Base-by-base conservation (phyloP, 2,329 filamentous ascomycete genomes). In the Monosporascus cannonballus region DNA sequence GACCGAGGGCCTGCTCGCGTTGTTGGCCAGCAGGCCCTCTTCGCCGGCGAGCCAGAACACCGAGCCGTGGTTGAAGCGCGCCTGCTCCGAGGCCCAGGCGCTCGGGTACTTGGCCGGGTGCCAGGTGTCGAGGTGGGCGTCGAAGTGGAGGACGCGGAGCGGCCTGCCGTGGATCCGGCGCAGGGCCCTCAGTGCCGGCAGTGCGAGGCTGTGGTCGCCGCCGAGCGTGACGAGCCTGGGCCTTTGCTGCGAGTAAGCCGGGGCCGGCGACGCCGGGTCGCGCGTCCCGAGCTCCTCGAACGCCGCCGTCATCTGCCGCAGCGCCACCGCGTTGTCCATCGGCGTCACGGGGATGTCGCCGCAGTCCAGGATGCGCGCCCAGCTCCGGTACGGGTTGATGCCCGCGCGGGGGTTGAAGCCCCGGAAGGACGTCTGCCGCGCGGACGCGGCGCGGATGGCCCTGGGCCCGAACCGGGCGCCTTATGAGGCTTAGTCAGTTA, bases 21-120 rank as follows among this genome's bases (percentile, higher is more conserved):
- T 74, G 68, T 93, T 92, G 55, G 81, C 77, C 53, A 96, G 85
- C 25, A 96, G 73, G 0, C 89, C 89, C 68, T 96, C 91, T 30
- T 85, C 84, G 48, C 85, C 85, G 6, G 91, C 91, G 60, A 93
- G 80, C 87, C 90, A 93, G 77, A 96, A 96, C 85, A 96, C 94
- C 60, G 83, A 89, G 4, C 92, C 91, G 69, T 96, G 91, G 64
- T 86, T 96, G 74, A 95, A 94, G 60, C 86, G 81, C 2, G 83
- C 79, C 68, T 90, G 87, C 54, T 83, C 78, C 3, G 78, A 80
- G 3, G 65, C 63, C 91, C 91, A 96, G 51, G 85, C 83, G 17
- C 80, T 85, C 0, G 89, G 88, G 69, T 95, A 96, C 60, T 89
- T 86, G 24, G 77, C 80, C 2, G 90, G 89, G 67, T 93, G 85